A percentile compares a stretch with the other conserved stretches of the same genome.
Conservation (phyloP, 768 basidiomycete genomes). For the Sistotremastrum suecicum region DNA sequence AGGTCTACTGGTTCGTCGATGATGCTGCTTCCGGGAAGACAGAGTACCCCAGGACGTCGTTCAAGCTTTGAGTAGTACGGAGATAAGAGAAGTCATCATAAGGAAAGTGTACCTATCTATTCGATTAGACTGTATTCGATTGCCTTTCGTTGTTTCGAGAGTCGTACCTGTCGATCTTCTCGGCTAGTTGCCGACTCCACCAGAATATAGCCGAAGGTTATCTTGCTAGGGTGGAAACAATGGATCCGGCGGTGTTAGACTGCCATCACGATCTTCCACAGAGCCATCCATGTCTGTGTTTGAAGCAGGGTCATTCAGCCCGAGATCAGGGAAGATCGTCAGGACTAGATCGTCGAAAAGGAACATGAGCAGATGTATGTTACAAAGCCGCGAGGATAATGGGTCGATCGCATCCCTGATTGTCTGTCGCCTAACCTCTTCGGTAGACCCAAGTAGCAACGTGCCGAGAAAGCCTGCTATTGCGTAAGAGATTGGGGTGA, state of each 20-base stretch:
- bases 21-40: slow-evolving; percentile 62
- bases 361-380: slow-evolving; percentile 62
- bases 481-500: not conserved
- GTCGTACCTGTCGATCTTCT: too few relatives aligned
- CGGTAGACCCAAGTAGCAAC: slow-evolving; percentile 40
- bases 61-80: slow-evolving; percentile 30
- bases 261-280: too few relatives aligned
- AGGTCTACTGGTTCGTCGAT: slow-evolving; percentile 92
- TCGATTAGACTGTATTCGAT: too few relatives aligned
- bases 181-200: too few relatives aligned
- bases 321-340: slow-evolving; percentile 68
- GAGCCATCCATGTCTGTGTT: too few relatives aligned
- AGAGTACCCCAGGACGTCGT: slow-evolving; percentile 37
- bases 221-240: too few relatives aligned
- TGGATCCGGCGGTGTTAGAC: too few relatives aligned
- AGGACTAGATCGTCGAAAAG: slow-evolving; percentile 61
- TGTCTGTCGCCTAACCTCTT: slow-evolving; percentile 23
- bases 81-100: too few relatives aligned
- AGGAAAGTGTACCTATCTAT: too few relatives aligned
- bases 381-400: slow-evolving; percentile 51
- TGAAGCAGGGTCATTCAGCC: slow-evolving; percentile 13
- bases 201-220: too few relatives aligned
- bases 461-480: slow-evolving; percentile 28
- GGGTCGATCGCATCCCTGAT: slow-evolving; percentile 44
- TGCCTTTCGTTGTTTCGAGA: too few relatives aligned